These are phyloP conservation scores for Mayamaea pseudoterrestris DNA, from an alignment of 108 stramenopile species.

Conservation along the genomic window DNA sequence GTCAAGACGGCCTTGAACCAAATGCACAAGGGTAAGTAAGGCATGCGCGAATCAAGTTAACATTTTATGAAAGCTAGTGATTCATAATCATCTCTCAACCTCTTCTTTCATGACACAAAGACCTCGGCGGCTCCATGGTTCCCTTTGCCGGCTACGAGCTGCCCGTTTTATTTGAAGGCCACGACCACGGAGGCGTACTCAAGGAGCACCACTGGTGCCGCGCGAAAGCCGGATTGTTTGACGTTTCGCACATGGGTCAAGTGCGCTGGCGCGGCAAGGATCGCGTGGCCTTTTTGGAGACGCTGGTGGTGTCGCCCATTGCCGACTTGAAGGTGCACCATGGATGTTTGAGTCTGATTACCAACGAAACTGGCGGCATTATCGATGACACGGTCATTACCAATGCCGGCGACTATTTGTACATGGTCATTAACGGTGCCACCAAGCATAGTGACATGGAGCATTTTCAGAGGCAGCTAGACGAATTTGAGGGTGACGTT, in stretches of 20 bases:
- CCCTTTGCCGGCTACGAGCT: conserved; percentile 98
- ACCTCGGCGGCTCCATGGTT: conserved; percentile 95
- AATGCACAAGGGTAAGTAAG: too few species aligned
- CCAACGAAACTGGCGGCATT: conserved; percentile 90
- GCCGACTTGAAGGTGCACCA: conserved; percentile 47
- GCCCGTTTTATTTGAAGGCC: conserved; percentile 91
- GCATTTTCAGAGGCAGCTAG: conserved; percentile 77
- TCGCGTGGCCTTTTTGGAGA: conserved; percentile 80
- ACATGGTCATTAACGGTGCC: conserved; percentile 99
- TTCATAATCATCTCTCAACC: too few species aligned
- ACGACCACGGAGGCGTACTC: conserved; percentile 83
- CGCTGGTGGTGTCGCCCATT: conserved; percentile 88
- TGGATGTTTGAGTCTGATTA: conserved; percentile 80
- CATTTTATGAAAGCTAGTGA: too few species aligned
- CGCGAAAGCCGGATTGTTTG: conserved; percentile 83
- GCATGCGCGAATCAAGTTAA: too few species aligned
- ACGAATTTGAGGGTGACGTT: conserved; percentile 66
- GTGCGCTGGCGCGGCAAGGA: conserved; percentile 93
- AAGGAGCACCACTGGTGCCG: conserved; percentile 94
- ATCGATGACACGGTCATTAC: conserved; percentile 97
- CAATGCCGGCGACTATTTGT: conserved; percentile 75
- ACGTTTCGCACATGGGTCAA: conserved; percentile 99
- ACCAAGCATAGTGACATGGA: conserved; percentile 94
- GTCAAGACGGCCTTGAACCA: conserved; percentile 83
- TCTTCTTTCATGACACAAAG: too few species aligned